Evolutionary conservation across 495 filamentous ascomycete genomes (phyloP).

Genomic region (Entonaema liquescens): DNA sequence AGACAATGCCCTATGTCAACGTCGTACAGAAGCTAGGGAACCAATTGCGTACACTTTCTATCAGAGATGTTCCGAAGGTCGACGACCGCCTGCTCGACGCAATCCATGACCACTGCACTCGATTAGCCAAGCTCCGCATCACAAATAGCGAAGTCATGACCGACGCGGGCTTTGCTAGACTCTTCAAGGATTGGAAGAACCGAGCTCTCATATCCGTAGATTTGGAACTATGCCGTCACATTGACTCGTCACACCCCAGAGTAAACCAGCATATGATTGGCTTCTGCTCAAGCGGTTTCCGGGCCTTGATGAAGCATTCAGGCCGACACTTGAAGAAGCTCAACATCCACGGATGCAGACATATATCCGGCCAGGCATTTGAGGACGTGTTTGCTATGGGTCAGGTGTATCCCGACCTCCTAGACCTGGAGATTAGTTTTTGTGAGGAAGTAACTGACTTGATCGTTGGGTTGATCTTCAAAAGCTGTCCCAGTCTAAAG

Average conservation of each 20-base stretch:
- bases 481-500: slow-evolving; percentile 74
- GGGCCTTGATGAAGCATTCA: slow-evolving; percentile 85
- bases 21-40: slow-evolving; percentile 67
- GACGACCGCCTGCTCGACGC: slow-evolving; percentile 69
- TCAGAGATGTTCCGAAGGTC: slow-evolving; percentile 65
- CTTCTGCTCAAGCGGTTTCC: slow-evolving; percentile 76
- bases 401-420: slow-evolving; percentile 69
- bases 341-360: slow-evolving; percentile 79
- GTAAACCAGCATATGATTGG: slow-evolving; percentile 71
- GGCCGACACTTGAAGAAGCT: slow-evolving; percentile 67
- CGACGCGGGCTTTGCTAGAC: slow-evolving; percentile 70
- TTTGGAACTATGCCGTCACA: slow-evolving; percentile 74
- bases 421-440: slow-evolving; percentile 80
- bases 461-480: slow-evolving; percentile 76
- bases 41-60: slow-evolving; percentile 73
- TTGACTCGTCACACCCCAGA: slow-evolving; percentile 66
- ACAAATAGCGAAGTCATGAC: slow-evolving; percentile 76
- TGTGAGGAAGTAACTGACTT: slow-evolving; percentile 77
- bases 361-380: slow-evolving; percentile 74
- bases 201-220: slow-evolving; percentile 72
- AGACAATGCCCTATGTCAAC: slow-evolving; percentile 64
- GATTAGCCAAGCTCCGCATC: slow-evolving; percentile 79
- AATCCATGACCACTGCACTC: slow-evolving; percentile 72
- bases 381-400: slow-evolving; percentile 70
- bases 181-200: slow-evolving; percentile 83